phyloP scores from a whole-genome alignment of 176 grass and related monocot genomes.

The Thinopyrum elongatum region DNA sequence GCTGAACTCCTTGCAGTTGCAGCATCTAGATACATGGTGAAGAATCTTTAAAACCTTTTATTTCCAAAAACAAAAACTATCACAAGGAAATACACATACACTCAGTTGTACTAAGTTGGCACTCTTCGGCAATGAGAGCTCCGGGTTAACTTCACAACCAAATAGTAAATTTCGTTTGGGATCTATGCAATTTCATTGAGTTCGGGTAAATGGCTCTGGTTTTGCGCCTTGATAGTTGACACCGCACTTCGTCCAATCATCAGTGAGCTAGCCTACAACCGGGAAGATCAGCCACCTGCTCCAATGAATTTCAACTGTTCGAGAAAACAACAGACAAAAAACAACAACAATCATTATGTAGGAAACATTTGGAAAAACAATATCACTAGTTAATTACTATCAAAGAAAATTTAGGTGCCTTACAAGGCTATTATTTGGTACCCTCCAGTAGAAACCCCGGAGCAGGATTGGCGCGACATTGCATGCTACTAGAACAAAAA shows the following conservation, averaged over 20 bases:
- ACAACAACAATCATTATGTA: neutral
- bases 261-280: neutral
- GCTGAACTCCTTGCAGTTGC: neutral
- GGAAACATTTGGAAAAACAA: too few relatives aligned
- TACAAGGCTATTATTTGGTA: conserved; percentile 61
- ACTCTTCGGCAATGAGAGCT: neutral
- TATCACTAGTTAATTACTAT: neutral
- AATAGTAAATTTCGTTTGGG: neutral
- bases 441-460: conserved; percentile 70
- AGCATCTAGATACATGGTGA: neutral
- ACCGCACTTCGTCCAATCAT: neutral
- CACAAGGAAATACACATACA: too few relatives aligned
- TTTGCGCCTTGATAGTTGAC: neutral
- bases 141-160: neutral
- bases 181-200: neutral
- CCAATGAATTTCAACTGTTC: neutral
- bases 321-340: neutral
- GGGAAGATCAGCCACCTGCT: neutral
- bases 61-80: too few relatives aligned
- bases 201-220: neutral
- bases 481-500: conserved; percentile 73
- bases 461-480: conserved; percentile 59
- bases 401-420: neutral
- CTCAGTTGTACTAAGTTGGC: neutral
- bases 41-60: too few relatives aligned